Evolutionary conservation across 495 filamentous ascomycete genomes (phyloP), one percentile per base, ranked within the genome.

Genomic region (Neurospora sp.): DNA sequence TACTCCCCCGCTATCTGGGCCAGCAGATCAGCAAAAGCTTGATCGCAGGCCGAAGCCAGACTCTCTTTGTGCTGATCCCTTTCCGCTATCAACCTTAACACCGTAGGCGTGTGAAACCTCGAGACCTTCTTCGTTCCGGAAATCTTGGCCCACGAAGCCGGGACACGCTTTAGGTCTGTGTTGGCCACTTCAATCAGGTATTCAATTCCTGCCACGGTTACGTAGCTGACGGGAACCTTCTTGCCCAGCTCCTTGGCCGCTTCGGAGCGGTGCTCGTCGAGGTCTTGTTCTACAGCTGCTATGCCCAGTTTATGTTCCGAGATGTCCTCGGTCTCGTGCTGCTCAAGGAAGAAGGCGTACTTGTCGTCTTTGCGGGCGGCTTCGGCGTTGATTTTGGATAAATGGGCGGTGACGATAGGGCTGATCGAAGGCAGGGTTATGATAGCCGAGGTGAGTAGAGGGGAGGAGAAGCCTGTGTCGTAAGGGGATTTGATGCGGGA

Each of bases 21-120:
- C 37, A 98, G 87, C 12, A 98, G 86, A 9, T 82, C 81, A 0
- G 80, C 74, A 79, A 93, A 99, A 7, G 96, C 96, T n/a, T 85
- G 82, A 79, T 99, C 94, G 79, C 96, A 99, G 61, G 94, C 94
- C 3, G 94, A 93, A 3, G 93, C 94, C 12, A 99, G 88, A 0
- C 92, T 89, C 80, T 99, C 96, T 79, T 93, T 97, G 83, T 97
- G 92, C 78, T 98, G 96, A 79, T 99, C 96, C 37, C 96, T 88
- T 83, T 98, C 93, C 37, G 90, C 91, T 38, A 97, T 88, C 69
- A 97, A 84, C 68, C 87, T 86, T 40, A 94, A 86, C 27, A 98
- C 94, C 74, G 94, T 90, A 9, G 96, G 96, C 0, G 96, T 95
- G 83, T 99, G 96, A 82, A 97, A 99, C 70, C 96, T 90, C 3